Percentiles rank a stretch among this genome's conserved stretches.
phyloP scores from a whole-genome alignment of 2,329 filamentous ascomycete genomes.

The Stachybotrys elegans region DNA sequence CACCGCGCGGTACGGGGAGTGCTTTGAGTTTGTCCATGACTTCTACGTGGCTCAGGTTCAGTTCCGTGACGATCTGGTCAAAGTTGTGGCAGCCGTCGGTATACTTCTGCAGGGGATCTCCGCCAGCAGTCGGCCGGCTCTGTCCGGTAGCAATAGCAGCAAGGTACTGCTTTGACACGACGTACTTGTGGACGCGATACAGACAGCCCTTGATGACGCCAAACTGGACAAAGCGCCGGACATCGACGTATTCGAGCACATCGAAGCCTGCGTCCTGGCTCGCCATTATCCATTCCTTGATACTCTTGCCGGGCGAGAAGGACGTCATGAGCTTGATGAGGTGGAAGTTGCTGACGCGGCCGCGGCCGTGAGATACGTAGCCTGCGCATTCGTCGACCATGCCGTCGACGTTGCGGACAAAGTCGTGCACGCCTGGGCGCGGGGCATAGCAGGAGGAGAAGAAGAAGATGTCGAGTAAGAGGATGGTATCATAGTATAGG shows the following conservation, averaged over 20 bases:
- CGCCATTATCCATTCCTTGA: slow-evolving; percentile 79
- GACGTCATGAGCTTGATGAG: slow-evolving; percentile 80
- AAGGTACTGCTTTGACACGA: slow-evolving; percentile 62
- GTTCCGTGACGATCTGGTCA: slow-evolving; percentile 77
- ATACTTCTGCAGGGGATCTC: slow-evolving; percentile 58
- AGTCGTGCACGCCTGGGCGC: slow-evolving; percentile 69
- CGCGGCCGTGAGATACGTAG: slow-evolving; percentile 62
- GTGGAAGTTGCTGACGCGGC: slow-evolving; percentile 50
- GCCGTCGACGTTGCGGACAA: slow-evolving; percentile 67
- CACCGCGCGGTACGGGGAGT: slow-evolving; percentile 46
- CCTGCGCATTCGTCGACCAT: slow-evolving; percentile 83
- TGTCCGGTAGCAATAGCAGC: slow-evolving; percentile 50
- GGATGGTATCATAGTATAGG: slow-evolving; percentile 85
- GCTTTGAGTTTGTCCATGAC: slow-evolving; percentile 64
- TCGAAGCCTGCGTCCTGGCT: slow-evolving; percentile 63
- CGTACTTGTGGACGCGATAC: slow-evolving; percentile 89
- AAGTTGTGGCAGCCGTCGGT: slow-evolving; percentile 72
- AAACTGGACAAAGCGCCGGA: slow-evolving; percentile 89
- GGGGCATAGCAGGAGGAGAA: slow-evolving; percentile 89
- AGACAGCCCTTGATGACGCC: slow-evolving; percentile 93
- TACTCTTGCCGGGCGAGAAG: slow-evolving; percentile 76
- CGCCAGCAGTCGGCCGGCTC: slow-evolving; percentile 32
- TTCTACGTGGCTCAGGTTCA: slow-evolving; percentile 63
- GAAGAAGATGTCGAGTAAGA: slow-evolving; percentile 92
- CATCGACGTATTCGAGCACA: slow-evolving; percentile 72